Evolutionary conservation across 805 yeast genomes (phyloP).

Genomic region (Schwanniomyces vanrijiae): DNA sequence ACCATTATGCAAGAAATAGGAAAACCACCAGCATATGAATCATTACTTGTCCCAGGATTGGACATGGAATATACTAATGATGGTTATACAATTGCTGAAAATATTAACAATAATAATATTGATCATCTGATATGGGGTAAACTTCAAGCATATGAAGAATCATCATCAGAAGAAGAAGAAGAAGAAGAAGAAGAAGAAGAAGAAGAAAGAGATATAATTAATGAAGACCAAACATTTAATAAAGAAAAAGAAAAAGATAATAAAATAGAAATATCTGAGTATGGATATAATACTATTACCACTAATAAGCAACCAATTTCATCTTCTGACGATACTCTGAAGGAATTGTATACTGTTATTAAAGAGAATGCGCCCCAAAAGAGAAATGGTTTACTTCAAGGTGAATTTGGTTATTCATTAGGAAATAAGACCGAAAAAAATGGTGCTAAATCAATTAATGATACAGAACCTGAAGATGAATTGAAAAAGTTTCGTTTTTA

Average conservation of each 20-base stretch:
- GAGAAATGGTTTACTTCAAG: slow-evolving; percentile 7
- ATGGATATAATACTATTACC: slow-evolving; percentile 3
- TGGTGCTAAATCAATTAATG: slow-evolving; percentile 1
- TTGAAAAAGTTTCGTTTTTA: neutral
- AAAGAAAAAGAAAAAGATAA: neutral
- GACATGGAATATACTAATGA: slow-evolving; percentile 35
- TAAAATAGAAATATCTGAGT: slow-evolving; percentile 12
- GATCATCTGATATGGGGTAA: slow-evolving; percentile 33
- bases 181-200: slow-evolving; percentile 46
- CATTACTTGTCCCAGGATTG: slow-evolving; percentile 54
- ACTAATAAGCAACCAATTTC: neutral
- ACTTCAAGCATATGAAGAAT: slow-evolving; percentile 28
- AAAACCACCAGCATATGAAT: slow-evolving; percentile 80
- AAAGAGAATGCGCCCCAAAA: slow-evolving; percentile 13
- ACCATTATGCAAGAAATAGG: slow-evolving; percentile 67
- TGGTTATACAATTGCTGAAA: slow-evolving; percentile 25
- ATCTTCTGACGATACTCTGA: slow-evolving; percentile 1
- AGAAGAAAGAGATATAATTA: slow-evolving; percentile 17
- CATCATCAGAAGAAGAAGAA: slow-evolving; percentile 51
- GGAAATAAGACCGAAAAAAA: neutral
- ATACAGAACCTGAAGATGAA: neutral
- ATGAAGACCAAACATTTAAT: slow-evolving; percentile 39
- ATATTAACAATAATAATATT: slow-evolving; percentile 3
- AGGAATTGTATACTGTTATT: slow-evolving; percentile 21
- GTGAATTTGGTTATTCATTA: slow-evolving; percentile 14